Percentiles rank a stretch among this genome's conserved stretches.
Conservation (phyloP, 2,329 filamentous ascomycete genomes). For the Penicillium fuscoglaucum region DNA sequence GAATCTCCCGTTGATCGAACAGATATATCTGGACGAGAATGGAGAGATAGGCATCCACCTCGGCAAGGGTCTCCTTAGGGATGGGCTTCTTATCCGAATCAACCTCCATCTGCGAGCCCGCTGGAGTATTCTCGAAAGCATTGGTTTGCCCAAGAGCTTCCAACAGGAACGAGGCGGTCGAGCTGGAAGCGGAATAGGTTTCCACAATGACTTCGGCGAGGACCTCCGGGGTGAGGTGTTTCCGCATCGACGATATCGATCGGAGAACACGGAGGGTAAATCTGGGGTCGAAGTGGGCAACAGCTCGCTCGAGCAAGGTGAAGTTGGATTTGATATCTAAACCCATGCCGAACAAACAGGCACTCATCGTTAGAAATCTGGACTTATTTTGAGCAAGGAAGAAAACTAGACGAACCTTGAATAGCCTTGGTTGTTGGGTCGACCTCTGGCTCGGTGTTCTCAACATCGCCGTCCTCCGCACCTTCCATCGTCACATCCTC, state of each 20-base stretch:
- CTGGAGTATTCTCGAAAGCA: conserved; percentile 60
- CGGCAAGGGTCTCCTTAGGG: conserved; percentile 74
- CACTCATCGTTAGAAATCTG: neutral
- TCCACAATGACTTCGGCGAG: conserved; percentile 78
- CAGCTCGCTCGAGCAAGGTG: conserved; percentile 83
- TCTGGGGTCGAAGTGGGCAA: conserved; percentile 88
- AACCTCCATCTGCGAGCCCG: conserved; percentile 69
- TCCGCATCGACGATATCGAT: conserved; percentile 93
- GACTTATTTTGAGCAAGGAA: neutral
- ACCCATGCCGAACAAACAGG: neutral
- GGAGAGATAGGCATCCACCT: conserved; percentile 84
- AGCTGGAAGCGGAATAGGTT: conserved; percentile 69
- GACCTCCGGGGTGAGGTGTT: conserved; percentile 80
- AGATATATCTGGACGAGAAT: conserved; percentile 85
- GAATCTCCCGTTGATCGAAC: conserved; percentile 78
- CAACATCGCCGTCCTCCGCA: conserved; percentile 43
- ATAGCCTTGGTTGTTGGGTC: conserved; percentile 53
- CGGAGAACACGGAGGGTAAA: conserved; percentile 92
- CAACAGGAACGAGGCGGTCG: conserved; percentile 69
- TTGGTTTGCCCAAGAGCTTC: conserved; percentile 67
- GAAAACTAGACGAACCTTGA: conserved; percentile 37
- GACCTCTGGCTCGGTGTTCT: conserved; percentile 47
- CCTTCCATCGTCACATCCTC: conserved; percentile 72
- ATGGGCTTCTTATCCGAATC: conserved; percentile 66
- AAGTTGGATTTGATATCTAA: conserved; percentile 96